Base-by-base conservation (phyloP, 73 alveolate species). In the Urostyla sp. region DNA sequence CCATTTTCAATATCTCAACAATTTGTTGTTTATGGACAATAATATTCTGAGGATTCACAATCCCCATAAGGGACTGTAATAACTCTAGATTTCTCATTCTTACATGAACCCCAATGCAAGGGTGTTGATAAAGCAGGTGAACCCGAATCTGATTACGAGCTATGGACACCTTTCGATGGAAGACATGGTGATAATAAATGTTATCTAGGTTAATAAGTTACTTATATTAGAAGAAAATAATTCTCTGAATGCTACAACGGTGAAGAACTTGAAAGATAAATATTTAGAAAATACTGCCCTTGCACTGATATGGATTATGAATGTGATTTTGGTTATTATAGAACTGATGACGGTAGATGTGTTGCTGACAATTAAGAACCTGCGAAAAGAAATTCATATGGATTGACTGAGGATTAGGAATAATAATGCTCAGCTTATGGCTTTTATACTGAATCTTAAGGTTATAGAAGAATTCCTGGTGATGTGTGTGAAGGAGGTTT, bases 381-480 rank as follows among this genome's bases (percentile, higher is more conserved):
- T 4, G 48, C 6, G 4, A 27, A 40, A 15, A 5, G 61, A 36
- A 84, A 80, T 1, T 50, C 28, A 73, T 50, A 51, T 52, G 56
- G 30, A 43, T 37, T 54, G 20, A 50, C 69, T 31, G 86, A 80
- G 13, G 51, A 49, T n/a, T 38, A 61, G 49, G 84, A 75, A 58
- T 80, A 34, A 21, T 52, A 72, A 48, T 84, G 92, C 53, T 36
- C 32, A 20, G 56, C 66, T 28, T 27, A 18, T 26, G 87, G 94
- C 0, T 76, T 27, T 52, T 92, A 94, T 54, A 59, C 90, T 21
- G 80, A 91, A n/a, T 45, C 92, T 6, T 66, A 84, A 57, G 99
- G 99, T 5, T 95, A 95, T 72, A 91, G 98, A 83, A 93, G 55
- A 85, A 66, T 95, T 5, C 96, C 99, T 23, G 99, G 99, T 15